Evolutionary conservation across 2,329 filamentous ascomycete species (phyloP), one percentile per base, ranked within the genome.

Genomic region (Mycocentrospora acerina): DNA sequence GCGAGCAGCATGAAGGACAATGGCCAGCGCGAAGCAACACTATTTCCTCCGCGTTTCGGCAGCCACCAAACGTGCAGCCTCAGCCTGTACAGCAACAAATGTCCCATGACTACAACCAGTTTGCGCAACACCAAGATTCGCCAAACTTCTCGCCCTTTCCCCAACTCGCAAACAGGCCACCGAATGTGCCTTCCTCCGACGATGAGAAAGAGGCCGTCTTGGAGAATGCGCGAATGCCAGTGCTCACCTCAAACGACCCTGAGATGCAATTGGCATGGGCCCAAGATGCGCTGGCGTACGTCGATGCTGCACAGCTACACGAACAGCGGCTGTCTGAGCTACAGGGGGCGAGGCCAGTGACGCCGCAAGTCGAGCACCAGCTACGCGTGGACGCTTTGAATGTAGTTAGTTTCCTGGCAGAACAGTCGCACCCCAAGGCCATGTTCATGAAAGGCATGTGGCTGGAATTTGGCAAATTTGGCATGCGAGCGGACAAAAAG

Each of bases 211-310:
- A 96, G 68, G 83, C 86, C 19, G 90, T 89, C 32, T 71, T 98
- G 36, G 93, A 94, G 72, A 85, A 84, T 63, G 89, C 90, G 24
- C 83, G 91, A 39, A 73, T 86, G 45, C 80, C 86, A 42, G 91
- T 97, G 24, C 77, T 98, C 48, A 88, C 90, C 62, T 95, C 90
- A 31, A 94, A 94, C 60, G 90, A 98, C 65, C 89, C 94, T 32
- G 85, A 94, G 55, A 94, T 95, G 82, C 93, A 98, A 72, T 79
- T 98, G 59, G 88, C 88, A 44, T 98, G 93, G 93, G 91, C 93
- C 27, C 87, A 94, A 62, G 93, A 97, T 69, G 85, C 90, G 29
- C 77, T 98, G 42, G 82, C 84, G 36, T 96, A 90, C 75, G 88
- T 91, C 22, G 91, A 96, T 60, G 84, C 90, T 40, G 81, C 88